A percentile compares a stretch with the other conserved stretches of the same genome.
Conservation (phyloP, 2,329 filamentous ascomycete genomes). For the Aureobasidium namibiae region DNA sequence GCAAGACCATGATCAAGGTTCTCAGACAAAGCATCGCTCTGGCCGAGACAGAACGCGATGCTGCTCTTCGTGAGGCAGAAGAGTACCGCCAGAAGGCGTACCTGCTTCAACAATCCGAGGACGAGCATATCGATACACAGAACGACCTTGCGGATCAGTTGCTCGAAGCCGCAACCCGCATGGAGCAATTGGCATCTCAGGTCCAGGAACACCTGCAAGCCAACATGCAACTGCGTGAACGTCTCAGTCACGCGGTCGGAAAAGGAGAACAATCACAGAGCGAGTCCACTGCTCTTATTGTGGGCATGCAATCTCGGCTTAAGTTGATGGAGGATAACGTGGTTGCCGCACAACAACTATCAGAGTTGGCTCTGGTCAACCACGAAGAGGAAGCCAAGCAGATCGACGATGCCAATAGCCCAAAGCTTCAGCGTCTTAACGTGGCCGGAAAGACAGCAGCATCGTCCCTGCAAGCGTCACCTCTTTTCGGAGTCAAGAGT, state of each 20-base stretch:
- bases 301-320: conserved; percentile 71
- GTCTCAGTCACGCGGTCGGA: conserved; percentile 69
- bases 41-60: conserved; percentile 63
- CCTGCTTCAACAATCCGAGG: conserved; percentile 52
- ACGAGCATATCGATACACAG: conserved; percentile 52
- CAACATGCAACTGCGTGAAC: conserved; percentile 66
- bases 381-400: conserved; percentile 79
- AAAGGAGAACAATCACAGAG: conserved; percentile 80
- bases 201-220: conserved; percentile 72
- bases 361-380: conserved; percentile 71
- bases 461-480: conserved; percentile 34
- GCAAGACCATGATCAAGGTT: conserved; percentile 51
- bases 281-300: conserved; percentile 72
- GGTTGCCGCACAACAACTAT: conserved; percentile 71
- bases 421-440: conserved; percentile 68
- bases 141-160: conserved; percentile 61
- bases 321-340: conserved; percentile 78
- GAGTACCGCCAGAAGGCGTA: conserved; percentile 56
- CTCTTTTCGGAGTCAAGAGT: conserved; percentile 47
- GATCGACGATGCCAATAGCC: conserved; percentile 68
- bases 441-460: conserved; percentile 46
- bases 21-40: conserved; percentile 61
- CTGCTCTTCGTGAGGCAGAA: conserved; percentile 58
- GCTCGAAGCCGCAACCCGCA: conserved; percentile 62
- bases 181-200: conserved; percentile 70